Evolutionary conservation across 495 filamentous ascomycete species (phyloP).

Genomic region (Chaetomium cochliodes): DNA sequence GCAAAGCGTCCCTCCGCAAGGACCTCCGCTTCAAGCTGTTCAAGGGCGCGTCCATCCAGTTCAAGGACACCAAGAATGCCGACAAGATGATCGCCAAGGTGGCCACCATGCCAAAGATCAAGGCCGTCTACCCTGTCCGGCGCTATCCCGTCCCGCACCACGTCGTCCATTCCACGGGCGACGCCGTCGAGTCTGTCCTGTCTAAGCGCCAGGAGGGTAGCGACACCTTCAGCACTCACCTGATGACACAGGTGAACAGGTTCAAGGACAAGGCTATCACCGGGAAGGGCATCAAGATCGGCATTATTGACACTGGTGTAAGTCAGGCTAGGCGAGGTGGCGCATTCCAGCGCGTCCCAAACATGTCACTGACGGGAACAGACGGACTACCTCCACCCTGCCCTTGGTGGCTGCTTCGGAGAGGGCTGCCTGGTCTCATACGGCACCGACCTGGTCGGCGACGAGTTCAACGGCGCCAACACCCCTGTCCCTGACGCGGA

Average conservation of each 20-base stretch:
- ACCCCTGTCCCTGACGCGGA: slow-evolving; percentile 48
- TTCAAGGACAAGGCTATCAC: slow-evolving; percentile 45
- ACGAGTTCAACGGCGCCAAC: slow-evolving; percentile 46
- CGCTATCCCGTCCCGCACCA: slow-evolving; percentile 44
- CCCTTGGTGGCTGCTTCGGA: slow-evolving; percentile 58
- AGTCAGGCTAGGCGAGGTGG: slow-evolving; percentile 20
- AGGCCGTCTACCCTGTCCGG: slow-evolving; percentile 48
- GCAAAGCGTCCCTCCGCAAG: slow-evolving; percentile 44
- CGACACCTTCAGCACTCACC: slow-evolving; percentile 45
- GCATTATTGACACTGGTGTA: slow-evolving; percentile 50
- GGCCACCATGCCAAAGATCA: slow-evolving; percentile 43
- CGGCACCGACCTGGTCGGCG: slow-evolving; percentile 54
- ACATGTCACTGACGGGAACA: slow-evolving; percentile 28
- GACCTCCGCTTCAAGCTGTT: slow-evolving; percentile 49
- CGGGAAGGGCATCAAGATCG: slow-evolving; percentile 50
- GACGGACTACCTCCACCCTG: slow-evolving; percentile 59
- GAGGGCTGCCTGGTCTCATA: slow-evolving; percentile 55
- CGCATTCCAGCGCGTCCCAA: neutral
- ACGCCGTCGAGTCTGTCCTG: slow-evolving; percentile 30
- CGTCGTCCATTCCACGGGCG: slow-evolving; percentile 47
- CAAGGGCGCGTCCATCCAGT: slow-evolving; percentile 50
- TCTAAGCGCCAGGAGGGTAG: slow-evolving; percentile 38
- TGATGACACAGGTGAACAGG: slow-evolving; percentile 53
- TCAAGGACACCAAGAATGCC: slow-evolving; percentile 43
- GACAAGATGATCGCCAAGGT: slow-evolving; percentile 43